Base-by-base conservation (phyloP, 2,329 filamentous ascomycete genomes). In the Tolypocladium nubicola region DNA sequence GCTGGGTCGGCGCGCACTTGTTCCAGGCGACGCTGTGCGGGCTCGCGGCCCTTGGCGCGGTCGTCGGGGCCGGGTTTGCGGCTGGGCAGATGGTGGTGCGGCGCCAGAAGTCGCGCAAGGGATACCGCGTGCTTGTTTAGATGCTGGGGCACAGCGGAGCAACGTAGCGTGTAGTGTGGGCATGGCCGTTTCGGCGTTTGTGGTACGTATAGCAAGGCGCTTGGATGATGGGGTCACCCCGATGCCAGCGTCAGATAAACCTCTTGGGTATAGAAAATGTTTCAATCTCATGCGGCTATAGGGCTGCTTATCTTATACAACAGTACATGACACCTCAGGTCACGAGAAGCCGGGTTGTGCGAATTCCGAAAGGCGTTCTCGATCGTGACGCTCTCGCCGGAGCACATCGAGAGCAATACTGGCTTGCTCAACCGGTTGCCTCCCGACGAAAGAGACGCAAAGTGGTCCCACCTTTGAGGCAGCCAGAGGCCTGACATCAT, bases 1-100 rank as follows among this genome's bases (percentile, higher is more conserved):
- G 45, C 33, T 58, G 54, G 57, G 26, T 57, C 30, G 59, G 54
- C 26, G 23, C n/a, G 33, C 43, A 57, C 41, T 37, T 58, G 45
- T 4, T 56, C 23, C 33, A 14, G 26, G 30, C 45, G 10, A 23
- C 38, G n/a, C 14, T 57, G 7, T 52, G 13, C 16, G 43, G 14
- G 8, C 9, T 55, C n/a, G 45, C 9, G 33, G 43, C 16, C 14
- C 6, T 52, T 9, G 56, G 38, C 16, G 43, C 45, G 14, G 53
- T 52, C n/a, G 37, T 8, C 5, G 52, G 35, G 2, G 30, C 19
- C 13, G 43, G 8, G 7, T 50, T 35, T 38, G 23, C 26, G 3
- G 19, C 13, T 11, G 13, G 33, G 2, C 50, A 14, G 30, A 37
- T 11, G 47, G 30, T 37, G 47, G 10, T 37, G 4, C 30, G 30